A percentile compares a stretch with the other conserved stretches of the same genome.
These are phyloP conservation scores for Austroboletus niveus DNA, from an alignment of 1,284 basidiomycete species.

Conservation along the genomic window DNA sequence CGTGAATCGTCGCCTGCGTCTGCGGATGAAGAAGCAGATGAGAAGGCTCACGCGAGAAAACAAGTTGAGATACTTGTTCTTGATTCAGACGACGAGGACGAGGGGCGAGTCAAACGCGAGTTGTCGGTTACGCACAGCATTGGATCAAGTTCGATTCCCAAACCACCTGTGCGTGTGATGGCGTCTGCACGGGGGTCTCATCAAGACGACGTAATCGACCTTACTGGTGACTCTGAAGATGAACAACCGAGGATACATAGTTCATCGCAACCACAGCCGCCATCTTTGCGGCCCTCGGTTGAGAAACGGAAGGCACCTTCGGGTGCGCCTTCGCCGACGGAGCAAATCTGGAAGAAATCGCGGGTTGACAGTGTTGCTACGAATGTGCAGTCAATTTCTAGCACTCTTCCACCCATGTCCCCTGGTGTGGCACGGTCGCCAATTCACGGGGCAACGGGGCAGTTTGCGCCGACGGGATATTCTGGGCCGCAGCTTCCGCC, in stretches of 20 bases:
- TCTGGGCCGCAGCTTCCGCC: conserved; percentile 28
- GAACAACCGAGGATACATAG: conserved; percentile 47
- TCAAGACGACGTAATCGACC: conserved; percentile 64
- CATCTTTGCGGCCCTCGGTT: conserved; percentile 25
- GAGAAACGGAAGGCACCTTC: conserved; percentile 60
- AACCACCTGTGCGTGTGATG: conserved; percentile 16
- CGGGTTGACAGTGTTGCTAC: conserved; percentile 41
- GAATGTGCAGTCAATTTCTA: conserved; percentile 9
- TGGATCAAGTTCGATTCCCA: conserved; percentile 37
- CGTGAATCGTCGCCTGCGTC: conserved; percentile 35
- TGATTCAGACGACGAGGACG: conserved; percentile 75
- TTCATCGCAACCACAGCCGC: conserved; percentile 19
- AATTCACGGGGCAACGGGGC: conserved; percentile 16
- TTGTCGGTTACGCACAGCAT: conserved; percentile 58
- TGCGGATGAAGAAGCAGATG: conserved; percentile 41
- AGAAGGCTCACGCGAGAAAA: conserved; percentile 38
- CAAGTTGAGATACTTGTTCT: conserved; percentile 68
- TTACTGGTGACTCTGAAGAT: conserved; percentile 76
- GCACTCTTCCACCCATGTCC: conserved; percentile 22
- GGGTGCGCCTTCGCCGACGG: conserved; percentile 52
- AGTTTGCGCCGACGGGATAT: conserved; percentile 21
- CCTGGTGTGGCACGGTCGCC: conserved; percentile 15
- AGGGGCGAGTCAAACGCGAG: conserved; percentile 71
- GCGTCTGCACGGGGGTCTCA: conserved; percentile 16
- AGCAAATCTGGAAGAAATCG: conserved; percentile 72